Evolutionary conservation across 768 basidiomycete genomes (phyloP).

Genomic region (Lentinula sp.): DNA sequence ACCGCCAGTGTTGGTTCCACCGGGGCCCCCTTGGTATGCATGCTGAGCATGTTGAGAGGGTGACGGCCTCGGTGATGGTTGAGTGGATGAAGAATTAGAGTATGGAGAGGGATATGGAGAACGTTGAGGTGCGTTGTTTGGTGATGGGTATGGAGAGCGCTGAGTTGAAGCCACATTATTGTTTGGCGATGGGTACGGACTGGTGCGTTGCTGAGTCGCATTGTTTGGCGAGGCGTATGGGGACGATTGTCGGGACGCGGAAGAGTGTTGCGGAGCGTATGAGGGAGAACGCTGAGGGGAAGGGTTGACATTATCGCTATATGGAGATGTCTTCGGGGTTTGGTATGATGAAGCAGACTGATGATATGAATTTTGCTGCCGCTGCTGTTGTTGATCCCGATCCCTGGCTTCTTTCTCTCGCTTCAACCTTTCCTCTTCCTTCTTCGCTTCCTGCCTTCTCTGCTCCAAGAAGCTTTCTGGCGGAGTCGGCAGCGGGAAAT

Average conservation of each 20-base stretch:
- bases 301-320: not conserved
- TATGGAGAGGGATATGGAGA: not conserved
- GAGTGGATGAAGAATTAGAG: slow-evolving; percentile 10
- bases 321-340: not conserved
- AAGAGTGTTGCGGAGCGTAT: not conserved
- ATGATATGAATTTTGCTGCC: not conserved
- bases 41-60: slow-evolving; percentile 4
- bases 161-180: not conserved
- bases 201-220: not conserved
- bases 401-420: not conserved
- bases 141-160: slow-evolving; percentile 3
- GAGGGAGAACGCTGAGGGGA: slow-evolving; percentile 1
- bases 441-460: not conserved
- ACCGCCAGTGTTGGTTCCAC: not conserved
- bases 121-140: not conserved
- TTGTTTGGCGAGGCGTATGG: not conserved
- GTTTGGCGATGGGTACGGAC: not conserved
- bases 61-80: slow-evolving; percentile 13
- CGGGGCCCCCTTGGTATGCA: not conserved
- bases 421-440: not conserved
- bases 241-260: not conserved
- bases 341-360: slow-evolving; percentile 1
- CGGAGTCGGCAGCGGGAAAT: slow-evolving; percentile 3
- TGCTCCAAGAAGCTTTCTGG: not conserved
- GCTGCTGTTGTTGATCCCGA: not conserved